Base-by-base conservation (phyloP, 2,329 filamentous ascomycete genomes). In the Mycocentrospora acerina region DNA sequence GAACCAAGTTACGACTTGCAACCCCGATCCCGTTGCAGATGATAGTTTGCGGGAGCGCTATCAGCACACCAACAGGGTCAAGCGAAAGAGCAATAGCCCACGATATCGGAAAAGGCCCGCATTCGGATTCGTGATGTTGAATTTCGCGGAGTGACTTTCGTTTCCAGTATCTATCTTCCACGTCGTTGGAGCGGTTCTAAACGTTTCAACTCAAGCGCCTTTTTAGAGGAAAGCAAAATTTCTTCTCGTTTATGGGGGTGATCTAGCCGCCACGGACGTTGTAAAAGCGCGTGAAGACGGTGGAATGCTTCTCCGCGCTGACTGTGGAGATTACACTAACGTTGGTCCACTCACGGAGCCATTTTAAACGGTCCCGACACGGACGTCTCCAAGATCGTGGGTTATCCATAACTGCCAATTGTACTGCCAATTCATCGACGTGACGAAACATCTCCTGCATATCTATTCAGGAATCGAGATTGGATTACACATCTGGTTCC, bases 261-360 rank as follows among this genome's bases (percentile, higher is more conserved):
- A 25, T 30, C 24, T 39, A 32, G 25, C 17, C 22, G 19, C 43
- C 44, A 30, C 16, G 35, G 32, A 39, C 26, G 29, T 14, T 33
- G 33, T 12, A 24, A n/a, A 35, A 22, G 15, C 24, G 25, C n/a
- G 26, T 43, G 34, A 29, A 16, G 32, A 45, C 53, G 55, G 54
- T 43, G 48, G 35, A 47, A 59, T 46, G 19, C 38, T 31, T 24
- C 33, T 41, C 54, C 53, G 58, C 43, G 48, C 60, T 61, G 57
- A 62, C 50, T 29, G 17, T 48, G 53, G 50, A 57, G 47, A 55
- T 59, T 51, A 44, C 24, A 12, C 47, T 48, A 49, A 55, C 36
- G 52, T 59, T 52, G 42, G 37, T 24, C 29, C 38, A 31, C 40
- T 44, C 42, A 49, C 40, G 29, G 44, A 44, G 45, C 31, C 37